Percentiles rank a stretch among this genome's conserved stretches.
These are phyloP conservation scores for Alisma plantagoaquatica DNA, from an alignment of 106 monocot genomes.

Conservation along the genomic window DNA sequence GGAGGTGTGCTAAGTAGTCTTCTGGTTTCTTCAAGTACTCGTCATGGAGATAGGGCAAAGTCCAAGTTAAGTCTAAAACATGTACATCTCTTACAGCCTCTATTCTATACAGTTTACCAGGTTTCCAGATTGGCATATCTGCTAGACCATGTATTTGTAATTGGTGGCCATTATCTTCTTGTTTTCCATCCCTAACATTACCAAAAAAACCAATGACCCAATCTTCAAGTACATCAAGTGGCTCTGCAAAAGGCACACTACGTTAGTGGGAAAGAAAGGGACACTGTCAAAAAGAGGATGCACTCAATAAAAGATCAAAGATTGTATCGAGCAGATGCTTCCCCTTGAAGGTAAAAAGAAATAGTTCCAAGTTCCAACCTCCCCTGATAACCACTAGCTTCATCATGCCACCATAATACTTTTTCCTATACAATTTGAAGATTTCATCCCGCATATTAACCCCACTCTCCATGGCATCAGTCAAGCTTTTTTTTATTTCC, in stretches of 20 bases:
- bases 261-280: too few species aligned
- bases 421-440: slow-evolving; percentile 52
- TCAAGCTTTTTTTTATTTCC: slow-evolving; percentile 96
- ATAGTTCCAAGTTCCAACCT: slow-evolving; percentile 43
- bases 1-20: slow-evolving; percentile 81
- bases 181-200: slow-evolving; percentile 39
- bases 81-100: slow-evolving; percentile 97
- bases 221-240: slow-evolving; percentile 70
- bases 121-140: slow-evolving; percentile 60
- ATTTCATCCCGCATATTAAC: slow-evolving; percentile 85
- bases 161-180: slow-evolving; percentile 1
- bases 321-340: too few species aligned
- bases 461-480: slow-evolving; percentile 87
- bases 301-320: slow-evolving; percentile 7
- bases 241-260: too few species aligned
- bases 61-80: slow-evolving; percentile 74
- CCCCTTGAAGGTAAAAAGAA: too few species aligned
- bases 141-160: slow-evolving; percentile 13
- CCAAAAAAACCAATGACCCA: slow-evolving; percentile 85
- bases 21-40: slow-evolving; percentile 96
- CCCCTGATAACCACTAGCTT: slow-evolving; percentile 95
- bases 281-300: too few species aligned
- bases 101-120: slow-evolving; percentile 64
- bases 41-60: slow-evolving; percentile 77
- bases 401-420: slow-evolving; percentile 86